Evolutionary conservation across 1,284 basidiomycete genomes (phyloP), one percentile per base, ranked within the genome.

Genomic region (Jaminaea rosea): DNA sequence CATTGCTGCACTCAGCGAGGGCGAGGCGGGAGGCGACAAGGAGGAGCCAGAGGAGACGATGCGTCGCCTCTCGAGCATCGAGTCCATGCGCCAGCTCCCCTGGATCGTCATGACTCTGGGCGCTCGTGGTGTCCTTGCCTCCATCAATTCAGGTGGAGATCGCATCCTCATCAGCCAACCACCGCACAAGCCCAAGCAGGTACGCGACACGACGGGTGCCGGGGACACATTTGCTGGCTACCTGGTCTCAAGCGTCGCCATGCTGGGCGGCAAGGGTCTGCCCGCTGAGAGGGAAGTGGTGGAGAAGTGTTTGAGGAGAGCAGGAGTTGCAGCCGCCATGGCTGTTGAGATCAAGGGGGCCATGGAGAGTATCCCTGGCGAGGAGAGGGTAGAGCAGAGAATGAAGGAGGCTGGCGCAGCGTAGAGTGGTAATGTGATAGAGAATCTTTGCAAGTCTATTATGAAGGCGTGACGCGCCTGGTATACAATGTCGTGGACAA

Each of bases 181-280:
- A 0, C 55, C 71, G 2, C 46, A 55, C 45, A 60, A 58, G 32
- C 63, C 70, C 2, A 52, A 47, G 17, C 47, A 58, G n/a, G 68
- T 71, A 1, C 42, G 49, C 4, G 70, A 73, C 29, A 73, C 70
- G 1, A 74, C 72, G 0, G 72, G 72, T 15, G 72, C 72, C 1
- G 72, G 72, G 24, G 72, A 74, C 50, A 70, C 67, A 15, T 73
- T 72, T 46, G 58, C 67, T 1, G 71, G 69, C 7, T 65, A 73
- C 44, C 55, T 73, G 11, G 63, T 67, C 5, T 54, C 67, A 6
- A 60, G 60, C 10, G 48, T 72, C 19, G 65, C 69, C 60, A 49
- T 53, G 31, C 49, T 57, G 26, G 57, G 60, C 23, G 56, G 56
- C 2, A 26, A 44, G n/a, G 19, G 15, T 23, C 17, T n/a, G 13